A percentile compares a stretch with the other conserved stretches of the same genome.
These are phyloP conservation scores for Cystobasidium tubakii DNA, from an alignment of 768 basidiomycete species.

Conservation along the genomic window DNA sequence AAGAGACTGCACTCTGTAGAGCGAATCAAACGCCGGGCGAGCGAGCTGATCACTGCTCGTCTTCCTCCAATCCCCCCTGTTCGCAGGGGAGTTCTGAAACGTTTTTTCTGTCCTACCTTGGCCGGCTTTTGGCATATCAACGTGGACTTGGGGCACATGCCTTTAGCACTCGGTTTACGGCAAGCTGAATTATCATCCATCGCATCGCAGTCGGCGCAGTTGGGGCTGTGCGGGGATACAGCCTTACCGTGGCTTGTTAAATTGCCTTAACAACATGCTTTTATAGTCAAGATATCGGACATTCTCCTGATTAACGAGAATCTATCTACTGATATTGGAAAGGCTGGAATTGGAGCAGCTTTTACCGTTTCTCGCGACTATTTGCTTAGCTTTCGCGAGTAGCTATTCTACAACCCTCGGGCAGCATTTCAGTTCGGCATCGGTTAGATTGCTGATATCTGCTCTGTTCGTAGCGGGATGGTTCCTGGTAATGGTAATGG, in stretches of 20 bases:
- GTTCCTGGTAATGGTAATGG: neutral
- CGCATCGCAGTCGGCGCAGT: neutral
- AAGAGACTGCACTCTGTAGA: too few species aligned
- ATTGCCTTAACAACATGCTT: neutral
- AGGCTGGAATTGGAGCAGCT: neutral
- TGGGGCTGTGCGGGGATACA: constrained; percentile 14
- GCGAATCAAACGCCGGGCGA: too few species aligned
- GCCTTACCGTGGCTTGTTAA: neutral
- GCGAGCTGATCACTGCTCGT: too few species aligned
- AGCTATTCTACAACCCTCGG: too few species aligned
- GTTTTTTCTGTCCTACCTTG: constrained; percentile 13
- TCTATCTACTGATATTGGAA: constrained; percentile 22
- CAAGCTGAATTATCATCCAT: neutral
- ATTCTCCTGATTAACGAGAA: neutral
- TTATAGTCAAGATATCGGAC: neutral
- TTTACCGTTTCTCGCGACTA: neutral
- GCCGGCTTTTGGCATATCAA: neutral
- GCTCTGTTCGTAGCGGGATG: neutral
- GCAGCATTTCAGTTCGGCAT: too few species aligned
- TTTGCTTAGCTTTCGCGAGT: neutral
- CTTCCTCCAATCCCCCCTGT: too few species aligned
- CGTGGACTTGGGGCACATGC: neutral
- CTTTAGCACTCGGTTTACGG: constrained; percentile 4
- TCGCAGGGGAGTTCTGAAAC: neutral
- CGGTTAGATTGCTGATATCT: neutral